A percentile compares a stretch with the other conserved stretches of the same genome.
Conservation (phyloP, 306 rosid species). For the Vigna reflexopilosa region DNA sequence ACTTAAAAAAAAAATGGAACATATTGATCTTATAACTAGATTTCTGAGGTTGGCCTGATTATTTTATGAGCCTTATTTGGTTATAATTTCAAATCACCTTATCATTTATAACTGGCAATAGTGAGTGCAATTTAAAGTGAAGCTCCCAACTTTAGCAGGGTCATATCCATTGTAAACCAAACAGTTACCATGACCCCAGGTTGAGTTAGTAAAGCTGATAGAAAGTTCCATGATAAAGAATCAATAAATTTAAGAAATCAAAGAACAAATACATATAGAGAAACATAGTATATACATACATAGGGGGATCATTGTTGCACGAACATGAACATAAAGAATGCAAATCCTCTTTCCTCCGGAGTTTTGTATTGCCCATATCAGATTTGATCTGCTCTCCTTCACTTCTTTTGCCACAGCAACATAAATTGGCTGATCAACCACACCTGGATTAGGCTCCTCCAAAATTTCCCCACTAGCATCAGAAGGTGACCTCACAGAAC, state of each 20-base stretch:
- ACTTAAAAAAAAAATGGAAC: neutral
- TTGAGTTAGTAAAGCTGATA: slow-evolving; percentile 5
- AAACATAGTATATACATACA: slow-evolving; percentile 17
- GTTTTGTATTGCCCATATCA: slow-evolving; percentile 70
- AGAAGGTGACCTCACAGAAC: slow-evolving; percentile 51
- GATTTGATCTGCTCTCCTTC: slow-evolving; percentile 68
- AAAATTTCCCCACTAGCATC: slow-evolving; percentile 54
- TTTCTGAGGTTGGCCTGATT: slow-evolving; percentile 17
- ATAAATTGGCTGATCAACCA: slow-evolving; percentile 58
- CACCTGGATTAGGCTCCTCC: slow-evolving; percentile 56
- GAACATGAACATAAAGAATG: slow-evolving; percentile 72
- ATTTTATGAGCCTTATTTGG: neutral
- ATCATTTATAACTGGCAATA: neutral
- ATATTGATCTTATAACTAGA: slow-evolving; percentile 1
- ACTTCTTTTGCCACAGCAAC: slow-evolving; percentile 77
- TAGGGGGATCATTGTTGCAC: slow-evolving; percentile 74
- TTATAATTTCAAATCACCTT: slow-evolving; percentile 18
- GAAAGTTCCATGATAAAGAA: neutral
- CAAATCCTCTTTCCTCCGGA: slow-evolving; percentile 80
- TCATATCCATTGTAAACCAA: neutral
- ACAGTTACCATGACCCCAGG: slow-evolving; percentile 18
- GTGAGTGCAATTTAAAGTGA: neutral
- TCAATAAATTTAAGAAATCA: slow-evolving; percentile 20
- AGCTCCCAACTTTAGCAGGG: neutral
- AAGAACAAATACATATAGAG: slow-evolving; percentile 3